Evolutionary conservation across 2,329 filamentous ascomycete genomes (phyloP).

Genomic region (Penicillium capsulatum): DNA sequence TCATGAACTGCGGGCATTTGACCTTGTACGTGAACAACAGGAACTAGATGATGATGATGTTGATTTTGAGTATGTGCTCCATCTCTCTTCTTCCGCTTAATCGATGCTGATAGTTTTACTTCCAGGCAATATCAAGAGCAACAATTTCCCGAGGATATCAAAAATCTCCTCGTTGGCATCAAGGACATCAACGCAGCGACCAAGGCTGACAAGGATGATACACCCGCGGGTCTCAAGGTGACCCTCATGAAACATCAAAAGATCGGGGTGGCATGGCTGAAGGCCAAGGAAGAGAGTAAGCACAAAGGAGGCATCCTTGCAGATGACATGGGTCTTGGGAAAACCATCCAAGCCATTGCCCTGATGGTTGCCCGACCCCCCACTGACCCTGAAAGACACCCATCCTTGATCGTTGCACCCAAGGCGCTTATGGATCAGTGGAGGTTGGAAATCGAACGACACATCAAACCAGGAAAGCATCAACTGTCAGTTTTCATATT

Average conservation of each 20-base stretch:
- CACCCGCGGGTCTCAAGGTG: constrained; percentile 64
- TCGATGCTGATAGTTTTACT: constrained; percentile 9
- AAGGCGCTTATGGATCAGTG: constrained; percentile 78
- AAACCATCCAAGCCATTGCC: constrained; percentile 77
- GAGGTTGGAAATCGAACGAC: constrained; percentile 71
- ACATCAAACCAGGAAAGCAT: constrained; percentile 56
- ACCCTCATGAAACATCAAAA: constrained; percentile 78
- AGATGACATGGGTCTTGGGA: constrained; percentile 80
- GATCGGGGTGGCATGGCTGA: constrained; percentile 71
- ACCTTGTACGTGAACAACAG: constrained; percentile 10
- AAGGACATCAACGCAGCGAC: constrained; percentile 65
- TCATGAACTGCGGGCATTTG: constrained; percentile 5
- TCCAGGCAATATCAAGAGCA: constrained; percentile 27
- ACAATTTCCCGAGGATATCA: constrained; percentile 62
- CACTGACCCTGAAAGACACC: constrained; percentile 56
- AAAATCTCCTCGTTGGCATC: constrained; percentile 67
- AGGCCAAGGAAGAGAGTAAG: constrained; percentile 64
- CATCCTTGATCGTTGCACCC: constrained; percentile 78
- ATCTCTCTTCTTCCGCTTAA: neutral
- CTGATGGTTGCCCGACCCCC: constrained; percentile 68
- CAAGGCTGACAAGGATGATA: constrained; percentile 60
- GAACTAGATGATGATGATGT: constrained; percentile 10
- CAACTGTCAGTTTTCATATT: constrained; percentile 64
- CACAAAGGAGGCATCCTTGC: constrained; percentile 73
- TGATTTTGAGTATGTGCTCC: constrained; percentile 7